Evolutionary conservation across 106 monocot species (phyloP).

Genomic region (Xerophyta viscosa): DNA sequence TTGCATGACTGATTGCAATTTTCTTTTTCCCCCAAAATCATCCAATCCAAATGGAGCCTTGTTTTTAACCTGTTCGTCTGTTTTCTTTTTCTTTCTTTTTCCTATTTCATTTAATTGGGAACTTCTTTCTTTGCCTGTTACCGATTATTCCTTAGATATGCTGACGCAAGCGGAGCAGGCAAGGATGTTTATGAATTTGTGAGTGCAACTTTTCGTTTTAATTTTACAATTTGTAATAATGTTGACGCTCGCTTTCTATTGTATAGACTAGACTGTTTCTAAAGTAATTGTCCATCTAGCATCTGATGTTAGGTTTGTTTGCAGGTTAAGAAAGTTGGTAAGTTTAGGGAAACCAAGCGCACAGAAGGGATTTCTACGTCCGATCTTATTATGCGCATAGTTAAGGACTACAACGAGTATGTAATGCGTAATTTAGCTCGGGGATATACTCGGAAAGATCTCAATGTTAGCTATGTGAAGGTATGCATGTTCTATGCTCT

Average conservation of each 20-base stretch:
- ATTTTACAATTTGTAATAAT: neutral
- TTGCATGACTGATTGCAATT: too few relatives aligned
- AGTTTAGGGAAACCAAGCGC: slow-evolving; percentile 86
- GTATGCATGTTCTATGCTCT: slow-evolving; percentile 29
- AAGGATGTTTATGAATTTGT: slow-evolving; percentile 99
- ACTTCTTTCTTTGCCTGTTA: slow-evolving; percentile 5
- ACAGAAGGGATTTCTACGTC: slow-evolving; percentile 89
- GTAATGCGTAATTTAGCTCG: slow-evolving; percentile 88
- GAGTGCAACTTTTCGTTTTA: slow-evolving; percentile 15
- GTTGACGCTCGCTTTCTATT: too few relatives aligned
- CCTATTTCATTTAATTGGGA: neutral
- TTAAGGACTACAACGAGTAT: slow-evolving; percentile 82
- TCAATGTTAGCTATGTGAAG: slow-evolving; percentile 86
- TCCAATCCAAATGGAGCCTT: too few relatives aligned
- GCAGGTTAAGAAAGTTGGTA: slow-evolving; percentile 77
- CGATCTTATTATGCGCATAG: slow-evolving; percentile 86
- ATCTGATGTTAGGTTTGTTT: too few relatives aligned
- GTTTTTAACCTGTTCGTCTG: neutral
- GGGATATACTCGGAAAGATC: slow-evolving; percentile 82
- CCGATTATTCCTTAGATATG: slow-evolving; percentile 56
- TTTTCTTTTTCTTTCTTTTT: neutral
- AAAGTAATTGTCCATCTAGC: too few relatives aligned
- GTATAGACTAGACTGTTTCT: too few relatives aligned
- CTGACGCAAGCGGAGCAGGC: slow-evolving; percentile 96
- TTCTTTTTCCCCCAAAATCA: too few relatives aligned